Conservation (phyloP, 2,329 filamentous ascomycete species). For the Xenoacremonium recifei region DNA sequence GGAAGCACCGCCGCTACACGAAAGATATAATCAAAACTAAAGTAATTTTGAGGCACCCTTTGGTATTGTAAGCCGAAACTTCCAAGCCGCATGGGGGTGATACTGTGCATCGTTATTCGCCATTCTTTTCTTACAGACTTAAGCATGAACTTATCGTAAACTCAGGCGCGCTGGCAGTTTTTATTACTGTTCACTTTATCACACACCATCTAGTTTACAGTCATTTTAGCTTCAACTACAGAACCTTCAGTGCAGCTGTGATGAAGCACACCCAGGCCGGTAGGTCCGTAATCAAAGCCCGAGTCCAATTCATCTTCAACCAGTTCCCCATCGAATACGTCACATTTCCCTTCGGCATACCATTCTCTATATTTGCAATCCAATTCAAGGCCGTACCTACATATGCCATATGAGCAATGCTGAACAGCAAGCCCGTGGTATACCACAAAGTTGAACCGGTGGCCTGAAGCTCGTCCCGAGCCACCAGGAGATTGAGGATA, state of each 20-base stretch:
- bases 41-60: no score
- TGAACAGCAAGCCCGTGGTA: neutral
- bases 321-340: neutral
- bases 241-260: neutral
- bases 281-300: neutral
- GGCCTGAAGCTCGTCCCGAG: neutral
- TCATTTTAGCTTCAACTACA: no score
- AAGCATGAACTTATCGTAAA: neutral
- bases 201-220: neutral
- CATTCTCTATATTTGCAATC: neutral
- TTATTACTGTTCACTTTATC: neutral
- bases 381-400: neutral
- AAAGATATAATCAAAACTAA: no score
- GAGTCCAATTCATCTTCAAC: slow-evolving; percentile 2
- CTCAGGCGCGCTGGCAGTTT: neutral
- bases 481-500: neutral
- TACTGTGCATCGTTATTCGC: no score
- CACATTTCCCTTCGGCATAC: neutral
- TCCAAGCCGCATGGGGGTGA: no score
- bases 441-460: slow-evolving; percentile 1
- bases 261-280: slow-evolving; percentile 1
- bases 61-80: no score
- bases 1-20: no score
- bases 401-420: neutral
- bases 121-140: no score